phyloP scores from a whole-genome alignment of 352 stramenopile species.

The Pythium dissotocum region DNA sequence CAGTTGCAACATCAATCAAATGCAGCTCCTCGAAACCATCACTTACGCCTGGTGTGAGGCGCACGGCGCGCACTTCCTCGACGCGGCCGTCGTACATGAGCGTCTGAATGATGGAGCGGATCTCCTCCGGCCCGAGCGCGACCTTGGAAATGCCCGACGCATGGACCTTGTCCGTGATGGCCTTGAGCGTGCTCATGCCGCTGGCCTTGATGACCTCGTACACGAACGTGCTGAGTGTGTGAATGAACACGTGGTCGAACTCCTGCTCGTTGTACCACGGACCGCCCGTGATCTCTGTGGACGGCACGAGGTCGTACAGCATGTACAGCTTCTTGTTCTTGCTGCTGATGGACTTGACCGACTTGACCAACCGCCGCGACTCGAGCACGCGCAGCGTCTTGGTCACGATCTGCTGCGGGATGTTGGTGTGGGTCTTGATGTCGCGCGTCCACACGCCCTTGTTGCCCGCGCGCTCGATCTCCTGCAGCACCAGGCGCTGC shows the following conservation, averaged over 20 bases:
- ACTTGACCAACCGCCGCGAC: conserved; percentile 96
- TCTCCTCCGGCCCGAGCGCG: conserved; percentile 88
- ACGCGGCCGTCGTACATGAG: conserved; percentile 92
- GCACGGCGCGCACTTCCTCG: conserved; percentile 86
- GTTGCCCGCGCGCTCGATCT: conserved; percentile 96
- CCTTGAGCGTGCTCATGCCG: conserved; percentile 85
- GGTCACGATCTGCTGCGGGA: conserved; percentile 96
- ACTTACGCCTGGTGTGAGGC: conserved; percentile 74
- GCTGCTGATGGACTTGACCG: conserved; percentile 98
- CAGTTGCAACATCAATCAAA: conserved; percentile 3
- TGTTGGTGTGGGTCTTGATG: conserved; percentile 97
- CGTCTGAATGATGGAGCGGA: conserved; percentile 91
- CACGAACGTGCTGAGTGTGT: conserved; percentile 95
- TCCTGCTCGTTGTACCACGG: conserved; percentile 99
- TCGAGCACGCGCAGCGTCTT: conserved; percentile 98
- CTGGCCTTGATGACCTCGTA: conserved; percentile 88
- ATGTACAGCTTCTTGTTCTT: conserved; percentile 99
- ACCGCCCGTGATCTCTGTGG: conserved; percentile 98
- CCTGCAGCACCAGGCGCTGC: conserved; percentile 88
- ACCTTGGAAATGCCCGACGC: conserved; percentile 91
- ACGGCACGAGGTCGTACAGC: conserved; percentile 93
- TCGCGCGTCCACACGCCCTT: conserved; percentile 99
- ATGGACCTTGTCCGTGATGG: conserved; percentile 89
- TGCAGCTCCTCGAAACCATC: background rate
- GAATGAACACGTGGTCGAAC: conserved; percentile 99